Evolutionary conservation across 2,329 filamentous ascomycete genomes (phyloP).

Genomic region (Arthrocladium fulminans): DNA sequence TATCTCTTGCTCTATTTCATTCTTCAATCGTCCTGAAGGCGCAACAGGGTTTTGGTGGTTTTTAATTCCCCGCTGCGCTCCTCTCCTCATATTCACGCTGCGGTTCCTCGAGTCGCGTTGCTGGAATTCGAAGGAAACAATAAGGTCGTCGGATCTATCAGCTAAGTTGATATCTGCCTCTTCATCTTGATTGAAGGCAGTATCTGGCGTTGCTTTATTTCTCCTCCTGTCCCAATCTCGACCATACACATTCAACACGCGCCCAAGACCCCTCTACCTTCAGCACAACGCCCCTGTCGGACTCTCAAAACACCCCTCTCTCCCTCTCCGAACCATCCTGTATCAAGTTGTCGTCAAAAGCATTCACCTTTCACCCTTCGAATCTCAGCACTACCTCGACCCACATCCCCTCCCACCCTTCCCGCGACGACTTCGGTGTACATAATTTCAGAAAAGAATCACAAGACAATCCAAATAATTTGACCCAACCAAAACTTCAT

Average conservation of each 20-base stretch:
- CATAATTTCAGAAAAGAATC: slow-evolving; percentile 54
- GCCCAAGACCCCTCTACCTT: slow-evolving; percentile 12
- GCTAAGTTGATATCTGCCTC: slow-evolving; percentile 22
- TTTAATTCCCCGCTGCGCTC: background rate
- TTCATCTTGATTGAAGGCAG: slow-evolving; percentile 13
- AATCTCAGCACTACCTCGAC: slow-evolving; percentile 29
- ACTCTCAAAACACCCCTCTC: slow-evolving; percentile 2
- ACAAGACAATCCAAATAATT: slow-evolving; percentile 46
- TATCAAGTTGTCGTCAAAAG: slow-evolving; percentile 7
- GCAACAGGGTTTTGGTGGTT: no score
- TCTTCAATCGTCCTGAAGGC: no score
- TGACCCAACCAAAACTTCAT: slow-evolving; percentile 34
- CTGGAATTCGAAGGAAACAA: background rate
- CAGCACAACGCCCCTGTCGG: slow-evolving; percentile 18
- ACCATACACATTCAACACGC: slow-evolving; percentile 16
- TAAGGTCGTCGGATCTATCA: slow-evolving; percentile 8
- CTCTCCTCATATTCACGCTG: background rate
- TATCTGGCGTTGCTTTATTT: slow-evolving; percentile 22
- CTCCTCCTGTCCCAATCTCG: slow-evolving; percentile 13
- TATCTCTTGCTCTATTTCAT: background rate
- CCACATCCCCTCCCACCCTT: slow-evolving; percentile 76
- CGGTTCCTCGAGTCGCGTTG: background rate
- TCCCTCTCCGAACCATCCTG: slow-evolving; percentile 3
- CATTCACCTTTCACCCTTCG: slow-evolving; percentile 29
- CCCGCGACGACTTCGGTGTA: slow-evolving; percentile 81